Base-by-base conservation (phyloP, 2,329 filamentous ascomycete genomes). In the Aschersonia sp. region DNA sequence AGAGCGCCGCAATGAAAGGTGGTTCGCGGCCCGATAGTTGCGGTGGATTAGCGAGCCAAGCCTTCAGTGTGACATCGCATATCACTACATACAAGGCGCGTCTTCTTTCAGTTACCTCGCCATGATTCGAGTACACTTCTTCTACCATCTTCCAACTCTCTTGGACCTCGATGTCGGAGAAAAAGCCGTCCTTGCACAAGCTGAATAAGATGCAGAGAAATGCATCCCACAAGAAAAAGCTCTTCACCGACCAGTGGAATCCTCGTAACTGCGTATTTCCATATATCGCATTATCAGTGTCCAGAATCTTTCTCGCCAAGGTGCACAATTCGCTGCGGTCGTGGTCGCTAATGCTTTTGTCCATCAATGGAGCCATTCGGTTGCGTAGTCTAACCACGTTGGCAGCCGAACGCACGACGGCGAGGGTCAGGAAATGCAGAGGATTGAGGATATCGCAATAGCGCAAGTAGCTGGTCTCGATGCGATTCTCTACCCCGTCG, bases 381-480 rank as follows among this genome's bases (percentile, higher is more conserved):
- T 48, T 50, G 4, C 51, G 55, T 10, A 57, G 50, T 8, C 54
- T 54, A 50, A 60, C 58, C 30, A 53, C 54, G 4, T 53, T 57
- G 29, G 59, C 55, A 1, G 56, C 59, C 0, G 56, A 56, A 30
- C 60, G 51, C 5, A 54, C 59, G 12, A 59, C 45, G 43, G 53
- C 52, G 22, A 58, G 52, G 10, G 58, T 57, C 31, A 63, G 43
- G 55, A 56, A 47, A 46, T 71, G 68, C 1, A 68, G 47, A 0
- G 67, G 67, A 14, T 64, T 59, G 10, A 64, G 51, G 2, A 68
- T 58, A 46, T 72, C 67, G 54, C 67, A 70, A 51, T 70, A 69
- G 4, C 67, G 60, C 8, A 71, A 56, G 46, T 63, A 70, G 7
- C 63, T 67, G 37, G 60, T 57, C 47, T 71, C 68, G 29, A 71